Evolutionary conservation across 2,329 filamentous ascomycete species (phyloP), one percentile per base, ranked within the genome.

Genomic region (Fusarium lyarnte): DNA sequence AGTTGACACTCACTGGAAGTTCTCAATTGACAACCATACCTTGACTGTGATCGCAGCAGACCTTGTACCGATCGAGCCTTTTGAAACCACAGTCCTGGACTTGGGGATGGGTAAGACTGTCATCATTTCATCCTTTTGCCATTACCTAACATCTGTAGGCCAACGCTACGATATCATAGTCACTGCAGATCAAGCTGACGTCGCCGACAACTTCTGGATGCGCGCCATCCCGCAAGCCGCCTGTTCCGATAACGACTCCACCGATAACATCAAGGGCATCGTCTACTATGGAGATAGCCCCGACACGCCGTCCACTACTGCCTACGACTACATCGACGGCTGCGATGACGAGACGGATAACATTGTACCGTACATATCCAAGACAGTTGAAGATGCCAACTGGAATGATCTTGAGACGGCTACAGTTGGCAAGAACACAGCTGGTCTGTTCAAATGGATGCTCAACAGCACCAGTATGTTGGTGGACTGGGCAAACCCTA

Each of bases 21-120:
- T 89, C 72, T 82, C 81, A 38, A 87, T 89, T 64, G 87, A 89
- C 77, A 85, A 86, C 55, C 90, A 92, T 77, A 84, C 76, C 1
- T 77, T 92, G 72, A 86, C 82, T 0, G 88, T 92, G 39, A 89
- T 92, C 42, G 83, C 85, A 1, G 81, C 79, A n/a, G 90, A 91
- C 66, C 79, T 91, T 8, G 87, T 91, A 0, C 87, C 89, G 5
- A 83, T 92, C 29, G 74, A 82, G 29, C 89, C 89, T 0, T 91
- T 87, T 66, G 79, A 79, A 2, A 85, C 88, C 2, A 81, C 83
- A 0, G 58, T 84, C 8, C 8, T 76, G 1, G 41, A 72, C 16
- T 16, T 76, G 1, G 66, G 46, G 14, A 76, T 76, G 73, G 74
- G 70, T 75, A n/a, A 39, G 70, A n/a, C 9, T 42, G 2, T 11